Base-by-base conservation (phyloP, 2,329 filamentous ascomycete species). In the Fusarium musae region DNA sequence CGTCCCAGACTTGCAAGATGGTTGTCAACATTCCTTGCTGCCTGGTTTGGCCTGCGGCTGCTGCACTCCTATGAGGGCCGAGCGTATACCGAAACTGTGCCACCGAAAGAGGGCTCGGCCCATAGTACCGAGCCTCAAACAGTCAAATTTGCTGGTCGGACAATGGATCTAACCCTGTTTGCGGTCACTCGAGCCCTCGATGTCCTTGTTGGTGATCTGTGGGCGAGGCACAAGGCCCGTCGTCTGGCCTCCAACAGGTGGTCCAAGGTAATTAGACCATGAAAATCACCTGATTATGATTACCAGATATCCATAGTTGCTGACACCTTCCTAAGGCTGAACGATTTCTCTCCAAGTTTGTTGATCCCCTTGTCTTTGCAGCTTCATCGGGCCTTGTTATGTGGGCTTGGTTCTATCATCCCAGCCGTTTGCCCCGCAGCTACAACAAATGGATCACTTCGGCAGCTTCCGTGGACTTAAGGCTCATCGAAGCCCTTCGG, bases 391-490 rank as follows among this genome's bases (percentile, higher is more conserved):
- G 91, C 28, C 83, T 93, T 42, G 91, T 97, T 74, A 97, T 97
- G 94, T 96, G 93, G 92, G 89, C 93, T 23, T 97, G 93, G 93
- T 92, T 97, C 80, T 97, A 96, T 83, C 81, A 85, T 15, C 93
- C 94, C 0, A 86, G 89, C 40, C 87, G 89, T 26, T 87, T 97
- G 3, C 94, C 94, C 5, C 86, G 84, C 34, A 87, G 91, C 44
- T 97, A 97, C 83, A 92, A 91, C 77, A 92, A 91, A 79, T 97
- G 94, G 94, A 96, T 97, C 75, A 89, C 88, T 44, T 90, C 91
- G 28, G 93, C 92, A 7, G 94, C 94, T 7, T 87, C 91, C 49
- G 90, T 96, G 26, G 94, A 97, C 79, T 77, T 83, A 19, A 92
- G 94, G 11, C 88, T 97, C 32, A 89, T 96, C 59, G 87, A 93